Evolutionary conservation across 106 monocot species (phyloP).

Genomic region (Agapanthus africanus): DNA sequence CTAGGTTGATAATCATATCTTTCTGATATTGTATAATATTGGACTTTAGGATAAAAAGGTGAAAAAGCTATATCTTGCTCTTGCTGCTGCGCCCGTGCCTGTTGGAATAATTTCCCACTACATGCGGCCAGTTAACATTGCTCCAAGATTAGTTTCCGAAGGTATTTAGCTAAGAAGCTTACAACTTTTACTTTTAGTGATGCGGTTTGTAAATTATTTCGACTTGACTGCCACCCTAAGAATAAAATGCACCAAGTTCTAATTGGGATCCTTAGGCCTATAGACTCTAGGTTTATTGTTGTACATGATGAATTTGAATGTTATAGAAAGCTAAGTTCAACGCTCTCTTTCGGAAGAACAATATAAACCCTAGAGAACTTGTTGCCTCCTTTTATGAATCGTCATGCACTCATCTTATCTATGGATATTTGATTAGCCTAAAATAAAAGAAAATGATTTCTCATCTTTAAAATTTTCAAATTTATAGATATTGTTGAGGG

Average conservation of each 20-base stretch:
- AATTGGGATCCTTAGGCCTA: too few species aligned
- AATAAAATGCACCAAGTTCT: too few species aligned
- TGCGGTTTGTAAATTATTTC: too few species aligned
- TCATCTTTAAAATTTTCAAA: neutral
- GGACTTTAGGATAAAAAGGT: constrained; percentile 77
- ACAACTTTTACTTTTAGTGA: too few species aligned
- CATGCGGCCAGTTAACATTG: constrained; percentile 87
- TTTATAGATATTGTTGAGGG: constrained; percentile 56
- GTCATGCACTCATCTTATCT: neutral
- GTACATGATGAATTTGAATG: too few species aligned
- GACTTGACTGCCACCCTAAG: too few species aligned
- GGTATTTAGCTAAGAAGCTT: too few species aligned
- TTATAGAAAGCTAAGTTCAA: too few species aligned
- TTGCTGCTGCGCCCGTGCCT: constrained; percentile 80
- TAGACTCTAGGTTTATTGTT: too few species aligned
- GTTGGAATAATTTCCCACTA: constrained; percentile 82
- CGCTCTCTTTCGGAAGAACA: too few species aligned
- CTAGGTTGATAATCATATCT: neutral
- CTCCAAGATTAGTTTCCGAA: constrained; percentile 91
- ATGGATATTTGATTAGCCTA: neutral
- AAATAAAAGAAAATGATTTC: neutral
- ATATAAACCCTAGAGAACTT: too few species aligned
- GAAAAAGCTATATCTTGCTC: constrained; percentile 79
- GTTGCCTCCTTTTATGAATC: too few species aligned
- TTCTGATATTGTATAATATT: neutral